A percentile compares a stretch with the other conserved stretches of the same genome.
Evolutionary conservation across 2,329 filamentous ascomycete genomes (phyloP).

Genomic region (Colletotrichum sp.): DNA sequence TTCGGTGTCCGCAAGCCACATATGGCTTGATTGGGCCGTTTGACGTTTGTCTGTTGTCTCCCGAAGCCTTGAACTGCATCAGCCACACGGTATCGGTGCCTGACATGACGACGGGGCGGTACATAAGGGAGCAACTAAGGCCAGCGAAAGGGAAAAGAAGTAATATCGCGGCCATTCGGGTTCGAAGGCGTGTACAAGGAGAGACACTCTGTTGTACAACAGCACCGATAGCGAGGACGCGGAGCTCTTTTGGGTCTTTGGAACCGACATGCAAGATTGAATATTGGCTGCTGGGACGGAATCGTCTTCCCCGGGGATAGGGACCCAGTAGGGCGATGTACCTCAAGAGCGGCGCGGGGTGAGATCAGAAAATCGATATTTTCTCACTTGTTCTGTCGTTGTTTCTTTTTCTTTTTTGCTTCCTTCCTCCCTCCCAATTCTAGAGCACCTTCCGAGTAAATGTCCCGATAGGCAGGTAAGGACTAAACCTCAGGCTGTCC

Average conservation of each 20-base stretch:
- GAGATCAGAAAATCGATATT: neutral
- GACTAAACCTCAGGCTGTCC: neutral
- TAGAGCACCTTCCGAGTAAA: neutral
- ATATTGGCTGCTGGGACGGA: neutral
- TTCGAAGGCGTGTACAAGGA: neutral
- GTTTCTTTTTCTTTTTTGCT: neutral
- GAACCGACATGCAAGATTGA: neutral
- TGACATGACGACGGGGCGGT: conserved; percentile 13
- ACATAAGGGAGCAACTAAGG: neutral
- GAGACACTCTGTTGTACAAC: neutral
- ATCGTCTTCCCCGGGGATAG: neutral
- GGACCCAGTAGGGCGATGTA: neutral
- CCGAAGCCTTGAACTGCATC: neutral
- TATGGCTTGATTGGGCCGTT: neutral
- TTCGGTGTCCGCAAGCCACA: conserved; percentile 11
- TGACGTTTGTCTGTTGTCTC: neutral
- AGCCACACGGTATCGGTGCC: conserved; percentile 4
- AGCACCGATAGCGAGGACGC: neutral
- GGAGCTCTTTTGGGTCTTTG: neutral
- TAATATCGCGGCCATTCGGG: neutral
- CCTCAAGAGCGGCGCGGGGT: neutral
- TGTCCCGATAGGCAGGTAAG: neutral
- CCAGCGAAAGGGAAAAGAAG: neutral
- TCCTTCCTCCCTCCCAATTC: neutral
- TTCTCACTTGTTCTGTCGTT: neutral